Percentiles rank a stretch among this genome's conserved stretches.
Evolutionary conservation across 345 rosid species (phyloP).

Genomic region (Psidium guajava): DNA sequence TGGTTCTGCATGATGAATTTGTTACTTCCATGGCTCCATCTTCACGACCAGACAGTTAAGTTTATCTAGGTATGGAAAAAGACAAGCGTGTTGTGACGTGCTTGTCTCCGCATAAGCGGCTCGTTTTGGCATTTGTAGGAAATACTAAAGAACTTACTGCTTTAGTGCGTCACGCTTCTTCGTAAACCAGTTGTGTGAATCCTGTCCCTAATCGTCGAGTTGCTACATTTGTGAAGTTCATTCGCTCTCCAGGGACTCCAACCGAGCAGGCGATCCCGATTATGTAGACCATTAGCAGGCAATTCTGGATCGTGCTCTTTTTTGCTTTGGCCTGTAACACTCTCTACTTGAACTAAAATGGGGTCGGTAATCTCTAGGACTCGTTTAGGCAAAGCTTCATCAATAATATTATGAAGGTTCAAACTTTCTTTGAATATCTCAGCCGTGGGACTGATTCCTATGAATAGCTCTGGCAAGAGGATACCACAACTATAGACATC

Average conservation of each 20-base stretch:
- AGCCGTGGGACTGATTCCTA: constrained; percentile 11
- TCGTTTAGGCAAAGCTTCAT: constrained; percentile 5
- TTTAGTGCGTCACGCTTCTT: background rate
- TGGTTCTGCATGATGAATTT: background rate
- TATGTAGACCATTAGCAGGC: background rate
- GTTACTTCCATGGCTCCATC: background rate
- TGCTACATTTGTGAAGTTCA: background rate
- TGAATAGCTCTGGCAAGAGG: constrained; percentile 15
- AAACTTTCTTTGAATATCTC: constrained; percentile 6
- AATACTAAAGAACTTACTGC: background rate
- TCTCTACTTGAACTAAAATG: background rate
- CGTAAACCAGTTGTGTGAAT: background rate
- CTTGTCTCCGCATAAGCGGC: background rate
- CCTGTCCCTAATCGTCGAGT: background rate
- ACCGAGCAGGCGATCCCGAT: constrained; percentile 13
- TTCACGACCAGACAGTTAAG: background rate
- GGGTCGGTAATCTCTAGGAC: constrained; percentile 7
- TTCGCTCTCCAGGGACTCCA: background rate
- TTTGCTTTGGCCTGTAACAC: background rate
- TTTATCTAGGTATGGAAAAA: background rate
- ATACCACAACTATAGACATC: constrained; percentile 25
- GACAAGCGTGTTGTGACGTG: background rate
- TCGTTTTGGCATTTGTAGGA: background rate
- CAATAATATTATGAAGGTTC: background rate
- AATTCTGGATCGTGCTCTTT: background rate